phyloP scores from a whole-genome alignment of 2,329 filamentous ascomycete genomes.

The Trichophyton mentagrophytes region DNA sequence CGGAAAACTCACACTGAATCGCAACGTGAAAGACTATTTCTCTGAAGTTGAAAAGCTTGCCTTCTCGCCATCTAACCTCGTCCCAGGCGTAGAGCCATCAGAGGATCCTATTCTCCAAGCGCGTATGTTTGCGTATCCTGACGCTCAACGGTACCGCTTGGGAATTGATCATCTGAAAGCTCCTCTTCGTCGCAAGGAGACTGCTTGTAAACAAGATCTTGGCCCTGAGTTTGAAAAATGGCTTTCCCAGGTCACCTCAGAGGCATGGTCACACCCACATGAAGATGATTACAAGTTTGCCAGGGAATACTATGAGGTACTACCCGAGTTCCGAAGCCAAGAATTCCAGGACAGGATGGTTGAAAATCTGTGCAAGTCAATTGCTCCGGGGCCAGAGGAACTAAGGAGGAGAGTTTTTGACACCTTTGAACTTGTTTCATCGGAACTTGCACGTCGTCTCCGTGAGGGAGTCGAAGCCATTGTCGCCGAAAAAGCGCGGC shows the following conservation, averaged over 20 bases:
- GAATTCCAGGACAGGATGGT: slow-evolving; percentile 4
- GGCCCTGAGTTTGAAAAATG: background rate
- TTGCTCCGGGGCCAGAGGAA: background rate
- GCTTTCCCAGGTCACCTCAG: background rate
- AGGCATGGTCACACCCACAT: background rate
- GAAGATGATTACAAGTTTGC: slow-evolving; percentile 5
- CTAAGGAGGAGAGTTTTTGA: background rate
- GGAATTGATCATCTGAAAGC: slow-evolving; percentile 30
- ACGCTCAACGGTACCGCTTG: slow-evolving; percentile 34
- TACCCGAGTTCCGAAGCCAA: slow-evolving; percentile 7
- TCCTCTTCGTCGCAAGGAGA: slow-evolving; percentile 13
- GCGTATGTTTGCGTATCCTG: slow-evolving; percentile 49
- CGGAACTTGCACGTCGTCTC: background rate
- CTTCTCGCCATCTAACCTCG: slow-evolving; percentile 52
- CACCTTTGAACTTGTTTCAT: background rate
- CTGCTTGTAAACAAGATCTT: background rate
- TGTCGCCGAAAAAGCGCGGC: background rate
- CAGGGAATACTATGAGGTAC: slow-evolving; percentile 3
- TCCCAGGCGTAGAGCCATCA: slow-evolving; percentile 50
- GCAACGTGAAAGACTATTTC: slow-evolving; percentile 48
- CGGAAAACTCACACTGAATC: slow-evolving; percentile 41
- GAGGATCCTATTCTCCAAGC: slow-evolving; percentile 52
- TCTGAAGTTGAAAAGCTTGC: slow-evolving; percentile 54
- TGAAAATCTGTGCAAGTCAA: background rate
- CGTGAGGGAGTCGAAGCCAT: background rate